A percentile compares a stretch with the other conserved stretches of the same genome.
These are phyloP conservation scores for Trichoderma aggressivum DNA, from an alignment of 2,329 filamentous ascomycete species.

Conservation along the genomic window DNA sequence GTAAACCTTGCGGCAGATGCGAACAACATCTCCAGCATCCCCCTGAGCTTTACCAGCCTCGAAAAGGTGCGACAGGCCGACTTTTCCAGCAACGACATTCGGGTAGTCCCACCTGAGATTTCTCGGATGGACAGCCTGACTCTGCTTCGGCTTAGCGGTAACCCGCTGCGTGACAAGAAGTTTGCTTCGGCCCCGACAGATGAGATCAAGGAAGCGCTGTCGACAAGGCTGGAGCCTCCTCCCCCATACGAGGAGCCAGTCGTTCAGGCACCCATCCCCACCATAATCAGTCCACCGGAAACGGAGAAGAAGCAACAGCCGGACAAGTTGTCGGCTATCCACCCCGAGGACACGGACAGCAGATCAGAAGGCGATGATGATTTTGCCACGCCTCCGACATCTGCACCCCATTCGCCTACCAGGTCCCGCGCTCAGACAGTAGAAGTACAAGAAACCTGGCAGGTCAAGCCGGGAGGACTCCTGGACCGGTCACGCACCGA, in stretches of 20 bases:
- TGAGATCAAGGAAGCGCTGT: conserved; percentile 73
- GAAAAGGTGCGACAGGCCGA: conserved; percentile 71
- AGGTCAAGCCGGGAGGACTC: conserved; percentile 57
- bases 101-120: conserved; percentile 69
- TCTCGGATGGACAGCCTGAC: conserved; percentile 74
- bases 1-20: conserved; percentile 74
- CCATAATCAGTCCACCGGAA: conserved; percentile 30
- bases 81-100: conserved; percentile 81
- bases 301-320: conserved; percentile 24
- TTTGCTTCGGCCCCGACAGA: conserved; percentile 76
- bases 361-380: conserved; percentile 52
- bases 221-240: conserved; percentile 61
- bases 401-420: conserved; percentile 47
- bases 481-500: conserved; percentile 69
- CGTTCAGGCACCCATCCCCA: conserved; percentile 23
- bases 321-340: neutral
- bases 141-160: conserved; percentile 77
- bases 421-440: conserved; percentile 48
- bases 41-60: conserved; percentile 68
- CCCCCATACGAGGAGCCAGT: conserved; percentile 38
- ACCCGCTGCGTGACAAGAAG: conserved; percentile 85
- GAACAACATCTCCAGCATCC: conserved; percentile 75
- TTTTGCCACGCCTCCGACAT: conserved; percentile 57
- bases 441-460: conserved; percentile 50
- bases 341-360: conserved; percentile 41